phyloP scores from a whole-genome alignment of 2,329 filamentous ascomycete genomes.

The Lecanicillium sp. region DNA sequence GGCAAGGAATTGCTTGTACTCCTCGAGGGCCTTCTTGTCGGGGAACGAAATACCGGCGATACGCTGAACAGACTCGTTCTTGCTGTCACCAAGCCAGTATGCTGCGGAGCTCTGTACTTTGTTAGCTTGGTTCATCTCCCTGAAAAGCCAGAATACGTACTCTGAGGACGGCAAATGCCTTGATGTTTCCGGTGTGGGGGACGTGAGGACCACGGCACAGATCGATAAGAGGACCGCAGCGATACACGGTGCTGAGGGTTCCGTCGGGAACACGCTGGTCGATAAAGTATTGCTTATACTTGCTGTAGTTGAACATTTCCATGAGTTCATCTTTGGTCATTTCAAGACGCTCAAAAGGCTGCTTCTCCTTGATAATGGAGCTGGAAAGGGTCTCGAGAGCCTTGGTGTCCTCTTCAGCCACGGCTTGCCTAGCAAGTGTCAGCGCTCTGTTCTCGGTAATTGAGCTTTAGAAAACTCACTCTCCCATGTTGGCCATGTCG shows the following conservation, averaged over 20 bases:
- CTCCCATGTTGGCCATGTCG: conserved; percentile 66
- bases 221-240: conserved; percentile 89
- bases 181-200: conserved; percentile 82
- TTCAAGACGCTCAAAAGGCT: conserved; percentile 82
- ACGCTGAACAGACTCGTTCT: conserved; percentile 90
- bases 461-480: conserved; percentile 13
- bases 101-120: conserved; percentile 56
- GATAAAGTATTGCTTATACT: conserved; percentile 98
- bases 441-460: conserved; percentile 7
- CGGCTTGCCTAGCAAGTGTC: conserved; percentile 54
- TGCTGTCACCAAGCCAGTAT: conserved; percentile 90
- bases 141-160: conserved; percentile 13
- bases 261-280: conserved; percentile 62
- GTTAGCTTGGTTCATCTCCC: conserved; percentile 11
- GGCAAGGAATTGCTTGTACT: conserved; percentile 90
- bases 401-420: conserved; percentile 76
- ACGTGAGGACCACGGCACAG: conserved; percentile 93
- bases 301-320: conserved; percentile 95
- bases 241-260: conserved; percentile 87
- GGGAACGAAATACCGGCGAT: conserved; percentile 95
- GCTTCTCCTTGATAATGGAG: conserved; percentile 92
- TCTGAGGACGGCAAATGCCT: conserved; percentile 91
- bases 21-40: conserved; percentile 88
- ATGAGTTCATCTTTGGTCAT: conserved; percentile 85
- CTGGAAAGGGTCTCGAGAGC: conserved; percentile 72